Percentiles rank a stretch among this genome's conserved stretches.
Conservation (phyloP, 257 asterid genomes). For the Solanum habrochaites region DNA sequence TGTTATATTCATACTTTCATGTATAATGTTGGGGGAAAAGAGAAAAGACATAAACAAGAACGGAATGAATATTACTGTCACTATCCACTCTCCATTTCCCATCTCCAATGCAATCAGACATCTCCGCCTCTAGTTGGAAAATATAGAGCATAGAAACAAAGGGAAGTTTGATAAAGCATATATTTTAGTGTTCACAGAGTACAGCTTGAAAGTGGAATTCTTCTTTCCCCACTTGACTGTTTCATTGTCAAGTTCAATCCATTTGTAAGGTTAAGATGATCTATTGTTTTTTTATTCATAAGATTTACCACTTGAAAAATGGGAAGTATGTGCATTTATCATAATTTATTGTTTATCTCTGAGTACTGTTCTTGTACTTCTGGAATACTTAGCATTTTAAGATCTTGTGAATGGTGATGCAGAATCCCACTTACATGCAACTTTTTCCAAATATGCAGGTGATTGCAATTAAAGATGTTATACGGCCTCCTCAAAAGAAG, state of each 20-base stretch:
- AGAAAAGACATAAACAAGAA: neutral
- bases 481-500: slow-evolving; percentile 11
- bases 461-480: slow-evolving; percentile 13
- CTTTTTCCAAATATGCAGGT: neutral
- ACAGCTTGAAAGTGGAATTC: neutral
- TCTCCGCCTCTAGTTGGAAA: neutral
- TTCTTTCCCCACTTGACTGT: neutral
- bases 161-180: neutral
- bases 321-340: neutral
- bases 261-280: neutral
- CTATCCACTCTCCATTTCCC: neutral
- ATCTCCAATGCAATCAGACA: too few species aligned
- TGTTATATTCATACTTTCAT: neutral
- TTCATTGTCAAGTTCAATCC: neutral
- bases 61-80: neutral
- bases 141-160: neutral
- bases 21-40: neutral
- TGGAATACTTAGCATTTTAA: neutral
- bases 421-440: neutral
- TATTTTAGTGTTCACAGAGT: neutral
- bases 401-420: neutral
- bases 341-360: neutral
- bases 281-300: neutral
- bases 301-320: neutral
- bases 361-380: neutral